A percentile compares a stretch with the other conserved stretches of the same genome.
Evolutionary conservation across 2,329 filamentous ascomycete species (phyloP).

Genomic region (Neoarthrinium moseri): DNA sequence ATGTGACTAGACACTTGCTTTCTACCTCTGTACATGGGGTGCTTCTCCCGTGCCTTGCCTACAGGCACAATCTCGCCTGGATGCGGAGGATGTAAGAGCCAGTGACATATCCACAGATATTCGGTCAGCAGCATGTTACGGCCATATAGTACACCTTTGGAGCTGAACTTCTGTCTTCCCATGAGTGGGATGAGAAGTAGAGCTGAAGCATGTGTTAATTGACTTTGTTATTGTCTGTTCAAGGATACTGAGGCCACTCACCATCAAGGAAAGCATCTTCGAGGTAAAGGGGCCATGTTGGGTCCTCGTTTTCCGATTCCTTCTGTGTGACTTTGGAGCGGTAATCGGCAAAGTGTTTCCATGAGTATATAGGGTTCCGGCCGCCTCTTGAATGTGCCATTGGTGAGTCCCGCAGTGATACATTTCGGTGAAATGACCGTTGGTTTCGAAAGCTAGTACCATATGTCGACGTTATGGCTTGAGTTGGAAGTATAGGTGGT

Average conservation of each 20-base stretch:
- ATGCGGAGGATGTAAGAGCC: slow-evolving; percentile 39
- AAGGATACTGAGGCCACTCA: slow-evolving; percentile 38
- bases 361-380: slow-evolving; percentile 60
- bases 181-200: slow-evolving; percentile 65
- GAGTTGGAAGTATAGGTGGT: slow-evolving; percentile 48
- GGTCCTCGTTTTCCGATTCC: slow-evolving; percentile 56
- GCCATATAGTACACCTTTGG: slow-evolving; percentile 61
- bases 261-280: slow-evolving; percentile 68
- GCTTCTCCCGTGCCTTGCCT: slow-evolving; percentile 40
- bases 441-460: slow-evolving; percentile 30
- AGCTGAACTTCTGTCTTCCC: slow-evolving; percentile 65
- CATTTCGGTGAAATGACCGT: slow-evolving; percentile 31
- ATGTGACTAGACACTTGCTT: slow-evolving; percentile 72
- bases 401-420: slow-evolving; percentile 28
- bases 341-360: slow-evolving; percentile 64
- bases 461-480: slow-evolving; percentile 50
- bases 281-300: slow-evolving; percentile 60
- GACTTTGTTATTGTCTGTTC: too few relatives aligned
- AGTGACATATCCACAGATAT: slow-evolving; percentile 60
- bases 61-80: slow-evolving; percentile 40
- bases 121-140: slow-evolving; percentile 70
- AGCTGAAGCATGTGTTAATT: slow-evolving; percentile 39
- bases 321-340: slow-evolving; percentile 64
- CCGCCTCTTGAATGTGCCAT: slow-evolving; percentile 30
- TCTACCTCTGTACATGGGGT: slow-evolving; percentile 35